phyloP scores from a whole-genome alignment of 345 rosid species.

The Moricandia arvensis region DNA sequence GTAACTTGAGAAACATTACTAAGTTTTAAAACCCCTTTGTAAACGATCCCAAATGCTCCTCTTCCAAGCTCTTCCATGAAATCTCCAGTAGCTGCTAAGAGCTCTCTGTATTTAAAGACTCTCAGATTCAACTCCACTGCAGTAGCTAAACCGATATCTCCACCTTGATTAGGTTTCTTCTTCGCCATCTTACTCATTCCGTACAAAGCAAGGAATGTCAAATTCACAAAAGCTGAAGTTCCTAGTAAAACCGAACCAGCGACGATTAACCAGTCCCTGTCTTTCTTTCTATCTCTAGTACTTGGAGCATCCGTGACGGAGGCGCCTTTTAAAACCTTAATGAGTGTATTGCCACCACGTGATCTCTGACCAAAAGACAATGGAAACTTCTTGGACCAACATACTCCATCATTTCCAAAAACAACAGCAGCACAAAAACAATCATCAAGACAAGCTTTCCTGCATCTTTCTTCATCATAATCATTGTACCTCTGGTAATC shows the following conservation, averaged over 20 bases:
- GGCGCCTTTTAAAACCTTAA: constrained; percentile 36
- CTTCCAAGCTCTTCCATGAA: constrained; percentile 45
- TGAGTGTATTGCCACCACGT: constrained; percentile 36
- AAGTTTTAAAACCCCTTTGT: constrained; percentile 33
- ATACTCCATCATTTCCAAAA: constrained; percentile 19
- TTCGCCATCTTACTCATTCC: background rate
- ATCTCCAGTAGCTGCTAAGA: constrained; percentile 38
- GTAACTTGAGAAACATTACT: constrained; percentile 27
- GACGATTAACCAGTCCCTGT: constrained; percentile 13
- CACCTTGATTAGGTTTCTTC: background rate
- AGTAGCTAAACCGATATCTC: background rate
- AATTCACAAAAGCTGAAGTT: constrained; percentile 15
- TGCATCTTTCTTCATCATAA: constrained; percentile 46
- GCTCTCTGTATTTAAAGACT: constrained; percentile 42
- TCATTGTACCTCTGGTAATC: constrained; percentile 42
- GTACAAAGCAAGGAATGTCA: background rate
- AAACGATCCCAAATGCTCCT: constrained; percentile 49
- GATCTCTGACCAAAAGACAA: constrained; percentile 45
- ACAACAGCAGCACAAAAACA: constrained; percentile 59
- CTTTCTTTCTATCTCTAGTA: background rate
- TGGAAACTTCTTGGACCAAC: constrained; percentile 57
- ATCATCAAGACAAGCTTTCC: constrained; percentile 45
- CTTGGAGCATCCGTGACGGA: background rate
- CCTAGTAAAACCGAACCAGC: constrained; percentile 13
- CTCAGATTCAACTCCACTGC: constrained; percentile 37